Evolutionary conservation across 768 basidiomycete genomes (phyloP), one percentile per base, ranked within the genome.

Genomic region (Macrolepiota fuliginosa): DNA sequence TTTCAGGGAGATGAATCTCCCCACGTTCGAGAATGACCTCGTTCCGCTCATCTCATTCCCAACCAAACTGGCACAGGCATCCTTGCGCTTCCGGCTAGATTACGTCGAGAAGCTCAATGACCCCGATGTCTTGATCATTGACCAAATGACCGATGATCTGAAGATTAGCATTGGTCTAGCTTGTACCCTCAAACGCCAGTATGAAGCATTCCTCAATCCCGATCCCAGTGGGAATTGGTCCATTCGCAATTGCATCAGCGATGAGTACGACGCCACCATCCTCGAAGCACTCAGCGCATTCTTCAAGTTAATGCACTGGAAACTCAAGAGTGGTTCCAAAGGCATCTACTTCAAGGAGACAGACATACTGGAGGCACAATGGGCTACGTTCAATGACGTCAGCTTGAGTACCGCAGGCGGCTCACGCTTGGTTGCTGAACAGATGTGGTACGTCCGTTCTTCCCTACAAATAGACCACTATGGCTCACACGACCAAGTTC

Each of bases 341-440:
- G 91, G 90, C 19, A 93, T 96, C 52, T 92, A 96, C 74, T 96
- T 98, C 80, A 94, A 96, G 70, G 97, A 99, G 78, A 97, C 96
- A 0, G 96, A 98, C 71, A 87, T 98, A n/a, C 81, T 99, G 39
- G 96, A 99, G 71, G 88, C 90, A 5, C 95, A 98, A 68, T 96
- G 95, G 92, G 89, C 91, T 19, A 96, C 96, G 22, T 88, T 98
- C 74, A 92, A 91, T 65, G 92, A 92, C 71, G 94, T 96, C 55
- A 94, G 94, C 61, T 80, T 95, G 72, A 91, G 89, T 39, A 89
- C 94, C 9, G 80, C 86, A 19, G 92, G 92, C 4, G 97, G 96
- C 24, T 94, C 96, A 19, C 76, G 90, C 56, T 77, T 96, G 3
- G 95, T 99, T 10, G 96, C 96, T 11, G 96, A 98, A 74, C 93